Conservation (phyloP, 2,329 filamentous ascomycete species). For the Aspergillus quadrilineatus region DNA sequence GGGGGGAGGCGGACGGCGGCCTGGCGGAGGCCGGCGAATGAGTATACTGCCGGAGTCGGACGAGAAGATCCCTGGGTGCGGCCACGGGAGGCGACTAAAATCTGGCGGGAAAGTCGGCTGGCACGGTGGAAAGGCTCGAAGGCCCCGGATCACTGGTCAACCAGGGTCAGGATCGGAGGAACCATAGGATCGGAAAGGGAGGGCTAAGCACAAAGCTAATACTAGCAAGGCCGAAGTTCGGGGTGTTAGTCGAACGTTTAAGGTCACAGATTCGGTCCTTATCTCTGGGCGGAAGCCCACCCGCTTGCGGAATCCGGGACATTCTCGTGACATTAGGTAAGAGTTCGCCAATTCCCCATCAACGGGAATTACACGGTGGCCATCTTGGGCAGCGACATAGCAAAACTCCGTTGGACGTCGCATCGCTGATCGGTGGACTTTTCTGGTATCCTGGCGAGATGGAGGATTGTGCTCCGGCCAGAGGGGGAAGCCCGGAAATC, state of each 20-base stretch:
- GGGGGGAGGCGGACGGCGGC: conserved; percentile 5
- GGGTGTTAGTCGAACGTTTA: conserved; percentile 38
- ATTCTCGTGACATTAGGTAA: conserved; percentile 15
- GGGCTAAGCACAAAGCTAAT: conserved; percentile 14
- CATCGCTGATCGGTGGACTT: background rate
- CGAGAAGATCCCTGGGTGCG: conserved; percentile 16
- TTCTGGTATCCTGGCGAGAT: background rate
- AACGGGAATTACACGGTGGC: conserved; percentile 1
- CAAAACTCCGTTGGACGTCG: background rate
- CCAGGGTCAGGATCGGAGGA: background rate
- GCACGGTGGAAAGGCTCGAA: background rate
- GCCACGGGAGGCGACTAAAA: conserved; percentile 12
- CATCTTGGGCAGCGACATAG: background rate
- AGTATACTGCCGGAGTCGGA: conserved; percentile 34
- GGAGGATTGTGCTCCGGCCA: conserved; percentile 2
- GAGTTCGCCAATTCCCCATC: background rate
- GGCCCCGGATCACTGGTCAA: background rate
- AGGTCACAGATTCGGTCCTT: conserved; percentile 36
- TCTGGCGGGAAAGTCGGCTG: conserved; percentile 13
- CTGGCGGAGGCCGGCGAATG: conserved; percentile 14
- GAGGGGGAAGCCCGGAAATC: background rate
- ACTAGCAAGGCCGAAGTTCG: conserved; percentile 34
- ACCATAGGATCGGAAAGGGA: background rate
- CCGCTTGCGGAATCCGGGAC: conserved; percentile 16
- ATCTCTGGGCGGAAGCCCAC: conserved; percentile 30